These are phyloP conservation scores for Aspergillus sp. DNA, from an alignment of 2,329 filamentous ascomycete genomes.

Conservation along the genomic window DNA sequence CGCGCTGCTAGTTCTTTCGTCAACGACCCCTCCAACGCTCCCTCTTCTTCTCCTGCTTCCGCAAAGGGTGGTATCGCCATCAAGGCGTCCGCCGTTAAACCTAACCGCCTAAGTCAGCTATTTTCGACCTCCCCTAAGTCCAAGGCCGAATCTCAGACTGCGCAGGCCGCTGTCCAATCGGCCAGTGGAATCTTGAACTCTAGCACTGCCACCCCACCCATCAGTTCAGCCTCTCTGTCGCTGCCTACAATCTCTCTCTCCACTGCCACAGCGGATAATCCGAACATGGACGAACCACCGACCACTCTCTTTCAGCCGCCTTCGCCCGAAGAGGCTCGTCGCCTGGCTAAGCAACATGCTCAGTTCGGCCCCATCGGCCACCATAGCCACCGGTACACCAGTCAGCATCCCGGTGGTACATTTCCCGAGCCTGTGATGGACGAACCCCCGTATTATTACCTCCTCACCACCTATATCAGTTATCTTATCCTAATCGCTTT, in stretches of 20 bases:
- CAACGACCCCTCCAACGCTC: constrained; percentile 53
- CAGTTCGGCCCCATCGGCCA: constrained; percentile 88
- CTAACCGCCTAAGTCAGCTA: constrained; percentile 77
- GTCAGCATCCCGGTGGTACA: constrained; percentile 77
- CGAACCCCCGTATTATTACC: constrained; percentile 93
- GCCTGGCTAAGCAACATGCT: constrained; percentile 75
- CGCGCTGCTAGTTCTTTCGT: constrained; percentile 61
- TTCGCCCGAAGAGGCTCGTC: constrained; percentile 77
- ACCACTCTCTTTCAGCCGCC: constrained; percentile 87
- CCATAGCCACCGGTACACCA: constrained; percentile 82
- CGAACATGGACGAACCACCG: constrained; percentile 70
- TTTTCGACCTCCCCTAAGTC: constrained; percentile 79
- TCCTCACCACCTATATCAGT: constrained; percentile 97
- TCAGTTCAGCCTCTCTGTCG: constrained; percentile 72
- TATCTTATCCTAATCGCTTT: constrained; percentile 95
- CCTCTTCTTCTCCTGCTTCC: constrained; percentile 52
- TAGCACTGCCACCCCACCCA: constrained; percentile 59
- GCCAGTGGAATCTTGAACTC: constrained; percentile 57
- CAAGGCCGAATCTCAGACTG: constrained; percentile 59
- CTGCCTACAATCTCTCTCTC: constrained; percentile 91
- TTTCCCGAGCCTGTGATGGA: constrained; percentile 86
- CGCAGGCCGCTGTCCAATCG: constrained; percentile 65
- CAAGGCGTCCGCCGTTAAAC: constrained; percentile 59
- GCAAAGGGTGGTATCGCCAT: constrained; percentile 57
- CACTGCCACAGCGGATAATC: constrained; percentile 75